Conservation (phyloP, 1,284 basidiomycete species). For the Ustilago curta region DNA sequence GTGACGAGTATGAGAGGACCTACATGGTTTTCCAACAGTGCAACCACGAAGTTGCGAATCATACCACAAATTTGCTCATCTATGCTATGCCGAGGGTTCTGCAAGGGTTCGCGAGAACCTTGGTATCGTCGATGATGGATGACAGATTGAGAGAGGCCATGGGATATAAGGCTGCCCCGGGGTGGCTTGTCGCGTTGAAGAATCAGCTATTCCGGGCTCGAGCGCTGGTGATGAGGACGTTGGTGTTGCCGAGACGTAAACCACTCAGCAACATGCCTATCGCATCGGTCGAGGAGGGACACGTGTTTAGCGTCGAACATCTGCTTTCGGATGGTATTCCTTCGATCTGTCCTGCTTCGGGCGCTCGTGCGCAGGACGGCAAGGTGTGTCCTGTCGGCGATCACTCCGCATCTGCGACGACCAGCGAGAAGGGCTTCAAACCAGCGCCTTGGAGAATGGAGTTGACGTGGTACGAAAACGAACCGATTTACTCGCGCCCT, state of each 20-base stretch:
- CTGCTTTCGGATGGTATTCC: slow-evolving; percentile 36
- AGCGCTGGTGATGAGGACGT: slow-evolving; percentile 8
- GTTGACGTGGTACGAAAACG: slow-evolving; percentile 48
- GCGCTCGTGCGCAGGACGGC: slow-evolving; percentile 32
- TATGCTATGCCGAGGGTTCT: slow-evolving; percentile 17
- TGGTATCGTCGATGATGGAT: slow-evolving; percentile 42
- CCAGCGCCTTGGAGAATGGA: slow-evolving; percentile 41
- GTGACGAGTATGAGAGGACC: slow-evolving; percentile 32
- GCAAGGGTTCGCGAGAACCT: slow-evolving; percentile 31
- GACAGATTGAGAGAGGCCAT: slow-evolving; percentile 33
- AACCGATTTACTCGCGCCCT: slow-evolving; percentile 42
- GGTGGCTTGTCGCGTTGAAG: slow-evolving; percentile 22
- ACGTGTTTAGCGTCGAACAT: slow-evolving; percentile 33
- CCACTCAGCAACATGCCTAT: slow-evolving; percentile 32
- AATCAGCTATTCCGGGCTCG: slow-evolving; percentile 15
- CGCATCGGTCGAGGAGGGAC: slow-evolving; percentile 16
- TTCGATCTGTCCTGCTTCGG: slow-evolving; percentile 43
- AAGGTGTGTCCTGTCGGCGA: slow-evolving; percentile 49
- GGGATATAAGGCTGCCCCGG: slow-evolving; percentile 27
- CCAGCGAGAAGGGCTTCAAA: slow-evolving; percentile 7
- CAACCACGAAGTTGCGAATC: slow-evolving; percentile 45
- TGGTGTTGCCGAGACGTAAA: slow-evolving; percentile 28
- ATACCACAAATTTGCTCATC: slow-evolving; percentile 43
- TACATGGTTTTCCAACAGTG: slow-evolving; percentile 35
- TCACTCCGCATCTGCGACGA: slow-evolving; percentile 5